Evolutionary conservation across 495 filamentous ascomycete species (phyloP).

Genomic region (Hypoxylon fragiforme): DNA sequence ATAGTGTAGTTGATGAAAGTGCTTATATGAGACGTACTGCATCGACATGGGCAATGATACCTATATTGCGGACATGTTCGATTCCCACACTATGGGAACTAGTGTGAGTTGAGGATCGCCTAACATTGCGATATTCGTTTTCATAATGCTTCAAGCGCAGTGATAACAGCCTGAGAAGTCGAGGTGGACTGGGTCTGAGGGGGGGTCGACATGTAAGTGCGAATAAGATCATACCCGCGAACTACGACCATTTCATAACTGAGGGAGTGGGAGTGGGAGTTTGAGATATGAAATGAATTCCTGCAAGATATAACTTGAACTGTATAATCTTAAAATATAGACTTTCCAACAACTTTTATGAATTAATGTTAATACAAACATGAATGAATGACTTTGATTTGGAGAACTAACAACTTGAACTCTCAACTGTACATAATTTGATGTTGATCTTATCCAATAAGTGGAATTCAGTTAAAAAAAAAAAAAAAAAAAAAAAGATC

Average conservation of each 20-base stretch:
- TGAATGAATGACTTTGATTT: conserved; percentile 1
- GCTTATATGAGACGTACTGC: conserved; percentile 59
- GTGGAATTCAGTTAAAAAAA: too few relatives aligned
- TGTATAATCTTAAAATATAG: too few relatives aligned
- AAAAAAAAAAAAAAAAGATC: too few relatives aligned
- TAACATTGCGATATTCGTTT: conserved; percentile 3
- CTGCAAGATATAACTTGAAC: too few relatives aligned
- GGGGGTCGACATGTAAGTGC: conserved; percentile 31
- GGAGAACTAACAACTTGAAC: not conserved
- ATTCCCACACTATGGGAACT: conserved; percentile 32
- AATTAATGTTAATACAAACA: too few relatives aligned
- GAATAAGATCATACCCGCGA: conserved; percentile 35
- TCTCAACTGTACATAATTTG: too few relatives aligned
- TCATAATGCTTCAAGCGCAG: conserved; percentile 13
- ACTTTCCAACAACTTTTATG: too few relatives aligned
- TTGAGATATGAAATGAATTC: not conserved
- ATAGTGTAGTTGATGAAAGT: conserved; percentile 4
- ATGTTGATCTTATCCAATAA: too few relatives aligned
- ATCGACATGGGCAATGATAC: conserved; percentile 99
- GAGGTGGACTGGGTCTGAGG: conserved; percentile 28
- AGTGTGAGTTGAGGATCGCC: conserved; percentile 12
- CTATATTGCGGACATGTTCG: conserved; percentile 82
- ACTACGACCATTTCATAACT: conserved; percentile 13
- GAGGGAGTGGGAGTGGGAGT: not conserved
- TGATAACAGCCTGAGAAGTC: conserved; percentile 14